Percentiles rank a stretch among this genome's conserved stretches.
phyloP scores from a whole-genome alignment of 768 basidiomycete genomes.

The Tricholoma terreum region DNA sequence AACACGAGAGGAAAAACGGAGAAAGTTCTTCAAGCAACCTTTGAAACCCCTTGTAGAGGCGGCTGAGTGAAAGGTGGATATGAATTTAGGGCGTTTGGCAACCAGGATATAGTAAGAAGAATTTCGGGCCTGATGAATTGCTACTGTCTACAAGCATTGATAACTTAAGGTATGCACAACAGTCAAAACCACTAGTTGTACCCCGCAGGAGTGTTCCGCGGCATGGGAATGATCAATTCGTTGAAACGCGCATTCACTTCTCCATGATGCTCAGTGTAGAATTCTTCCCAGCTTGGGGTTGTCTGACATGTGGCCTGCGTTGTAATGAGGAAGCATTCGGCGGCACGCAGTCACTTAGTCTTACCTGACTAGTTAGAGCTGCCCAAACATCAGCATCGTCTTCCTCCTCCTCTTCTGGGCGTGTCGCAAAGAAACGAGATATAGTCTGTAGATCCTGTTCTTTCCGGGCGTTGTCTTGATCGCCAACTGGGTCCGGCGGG shows the following conservation, averaged over 20 bases:
- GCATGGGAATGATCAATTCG: conserved; percentile 14
- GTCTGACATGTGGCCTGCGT: conserved; percentile 39
- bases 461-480: conserved; percentile 6
- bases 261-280: conserved; percentile 43
- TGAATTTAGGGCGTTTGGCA: not conserved
- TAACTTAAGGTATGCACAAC: not conserved
- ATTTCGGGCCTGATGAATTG: not conserved
- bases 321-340: conserved; percentile 1
- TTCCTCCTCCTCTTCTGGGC: conserved; percentile 36
- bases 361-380: conserved; percentile 44
- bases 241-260: conserved; percentile 43
- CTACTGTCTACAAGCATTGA: not conserved
- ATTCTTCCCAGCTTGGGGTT: conserved; percentile 45
- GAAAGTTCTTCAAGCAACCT: conserved; percentile 80
- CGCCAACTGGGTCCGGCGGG: not conserved
- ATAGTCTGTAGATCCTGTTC: conserved; percentile 51
- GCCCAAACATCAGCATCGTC: conserved; percentile 47
- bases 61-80: conserved; percentile 22
- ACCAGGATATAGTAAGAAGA: not conserved
- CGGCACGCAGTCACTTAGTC: conserved; percentile 11
- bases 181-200: not conserved
- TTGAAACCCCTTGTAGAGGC: conserved; percentile 37
- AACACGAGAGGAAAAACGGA: conserved; percentile 65
- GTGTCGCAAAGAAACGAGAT: conserved; percentile 52
- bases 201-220: conserved; percentile 2